These are phyloP conservation scores for Russula abietina DNA, from an alignment of 768 basidiomycete genomes.

Conservation along the genomic window DNA sequence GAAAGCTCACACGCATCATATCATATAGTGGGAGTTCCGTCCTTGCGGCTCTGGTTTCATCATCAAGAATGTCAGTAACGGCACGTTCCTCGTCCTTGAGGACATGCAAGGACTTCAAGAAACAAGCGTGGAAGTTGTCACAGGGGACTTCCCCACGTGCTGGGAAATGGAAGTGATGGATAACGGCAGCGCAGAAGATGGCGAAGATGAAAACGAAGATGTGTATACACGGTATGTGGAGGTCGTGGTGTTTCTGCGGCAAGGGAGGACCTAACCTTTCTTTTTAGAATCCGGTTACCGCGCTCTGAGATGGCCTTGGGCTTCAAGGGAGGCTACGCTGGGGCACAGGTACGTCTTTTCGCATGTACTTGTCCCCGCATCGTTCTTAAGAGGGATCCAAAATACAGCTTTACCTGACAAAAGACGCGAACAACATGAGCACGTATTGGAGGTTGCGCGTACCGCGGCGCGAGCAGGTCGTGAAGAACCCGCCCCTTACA, in stretches of 20 bases:
- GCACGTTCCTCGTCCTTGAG: constrained; percentile 11
- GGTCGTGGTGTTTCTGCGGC: background rate
- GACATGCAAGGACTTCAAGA: constrained; percentile 12
- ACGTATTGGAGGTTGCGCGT: constrained; percentile 21
- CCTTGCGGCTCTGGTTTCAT: constrained; percentile 15
- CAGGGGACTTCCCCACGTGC: constrained; percentile 22
- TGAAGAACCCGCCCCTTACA: constrained; percentile 20
- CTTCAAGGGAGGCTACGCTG: constrained; percentile 15
- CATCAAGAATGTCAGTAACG: constrained; percentile 15
- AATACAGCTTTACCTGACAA: constrained; percentile 19
- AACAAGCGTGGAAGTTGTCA: constrained; percentile 2
- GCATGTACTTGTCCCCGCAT: background rate
- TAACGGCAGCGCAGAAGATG: constrained; percentile 13
- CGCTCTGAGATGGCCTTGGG: constrained; percentile 19
- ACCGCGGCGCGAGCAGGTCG: constrained; percentile 23
- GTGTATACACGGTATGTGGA: constrained; percentile 19
- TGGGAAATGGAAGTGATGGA: constrained; percentile 25
- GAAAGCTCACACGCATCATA: background rate
- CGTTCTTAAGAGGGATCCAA: background rate
- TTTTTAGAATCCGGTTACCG: constrained; percentile 23
- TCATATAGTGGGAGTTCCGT: constrained; percentile 18
- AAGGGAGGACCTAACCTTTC: background rate
- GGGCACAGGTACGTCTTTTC: constrained; percentile 17
- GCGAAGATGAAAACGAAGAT: constrained; percentile 16
- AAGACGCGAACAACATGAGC: constrained; percentile 19